Evolutionary conservation across 768 basidiomycete genomes (phyloP).

Genomic region (Boletus sp.): DNA sequence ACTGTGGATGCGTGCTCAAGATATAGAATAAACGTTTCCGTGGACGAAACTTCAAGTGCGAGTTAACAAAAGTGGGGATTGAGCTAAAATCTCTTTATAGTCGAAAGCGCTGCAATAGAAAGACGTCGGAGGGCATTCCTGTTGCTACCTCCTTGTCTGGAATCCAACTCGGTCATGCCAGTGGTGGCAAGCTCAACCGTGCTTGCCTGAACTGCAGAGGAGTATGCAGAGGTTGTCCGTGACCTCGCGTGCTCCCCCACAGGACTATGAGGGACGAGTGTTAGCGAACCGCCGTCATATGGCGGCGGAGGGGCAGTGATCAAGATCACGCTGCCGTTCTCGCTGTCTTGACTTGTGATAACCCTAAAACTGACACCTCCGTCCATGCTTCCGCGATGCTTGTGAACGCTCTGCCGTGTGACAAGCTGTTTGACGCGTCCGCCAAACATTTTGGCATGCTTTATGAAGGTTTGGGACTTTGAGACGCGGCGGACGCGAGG

Average conservation of each 20-base stretch:
- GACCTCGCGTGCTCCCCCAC: conserved; percentile 11
- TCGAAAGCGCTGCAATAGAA: conserved; percentile 32
- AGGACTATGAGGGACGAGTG: conserved; percentile 5
- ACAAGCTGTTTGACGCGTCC: conserved; percentile 31
- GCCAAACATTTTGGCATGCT: conserved; percentile 27
- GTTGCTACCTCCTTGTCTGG: conserved; percentile 14
- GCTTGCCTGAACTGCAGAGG: conserved; percentile 17
- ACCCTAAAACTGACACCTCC: conserved; percentile 17
- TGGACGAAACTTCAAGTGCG: conserved; percentile 2
- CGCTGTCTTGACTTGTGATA: conserved; percentile 28
- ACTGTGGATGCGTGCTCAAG: conserved; percentile 3
- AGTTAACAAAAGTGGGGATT: not conserved
- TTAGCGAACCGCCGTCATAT: conserved; percentile 14
- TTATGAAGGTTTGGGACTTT: conserved; percentile 21
- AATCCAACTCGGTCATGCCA: conserved; percentile 7
- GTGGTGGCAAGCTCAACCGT: conserved; percentile 6
- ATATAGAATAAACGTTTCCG: conserved; percentile 1
- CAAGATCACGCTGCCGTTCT: conserved; percentile 29
- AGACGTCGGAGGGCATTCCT: conserved; percentile 29
- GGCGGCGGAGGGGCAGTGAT: conserved; percentile 32
- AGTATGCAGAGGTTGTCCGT: conserved; percentile 25
- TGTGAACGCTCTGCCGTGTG: conserved; percentile 8
- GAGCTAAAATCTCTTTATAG: conserved; percentile 24
- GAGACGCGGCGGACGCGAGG: conserved; percentile 4
- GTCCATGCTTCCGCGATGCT: conserved; percentile 21